Conservation (phyloP, 805 yeast genomes). For the Candida nanaspora region DNA sequence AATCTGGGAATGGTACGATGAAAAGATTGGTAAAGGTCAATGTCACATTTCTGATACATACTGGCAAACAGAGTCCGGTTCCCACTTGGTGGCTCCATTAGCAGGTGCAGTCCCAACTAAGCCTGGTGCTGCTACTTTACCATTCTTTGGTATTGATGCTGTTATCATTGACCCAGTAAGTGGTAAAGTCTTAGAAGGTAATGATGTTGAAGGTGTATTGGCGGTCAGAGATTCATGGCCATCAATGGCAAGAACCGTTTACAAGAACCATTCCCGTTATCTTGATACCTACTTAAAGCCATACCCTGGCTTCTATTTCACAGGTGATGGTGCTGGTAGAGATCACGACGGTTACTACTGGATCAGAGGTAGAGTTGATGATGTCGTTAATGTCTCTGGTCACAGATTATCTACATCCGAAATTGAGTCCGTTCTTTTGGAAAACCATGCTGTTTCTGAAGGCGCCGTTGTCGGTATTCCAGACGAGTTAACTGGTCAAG, state of each 20-base stretch:
- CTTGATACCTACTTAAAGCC: constrained; percentile 90
- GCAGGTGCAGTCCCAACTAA: constrained; percentile 94
- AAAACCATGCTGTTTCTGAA: constrained; percentile 78
- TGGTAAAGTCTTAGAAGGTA: constrained; percentile 77
- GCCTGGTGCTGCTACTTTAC: constrained; percentile 96
- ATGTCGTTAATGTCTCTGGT: constrained; percentile 96
- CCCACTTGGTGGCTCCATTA: constrained; percentile 88
- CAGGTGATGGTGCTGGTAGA: constrained; percentile 98
- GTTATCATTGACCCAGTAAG: constrained; percentile 88
- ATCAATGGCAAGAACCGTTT: constrained; percentile 95
- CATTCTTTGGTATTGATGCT: constrained; percentile 92
- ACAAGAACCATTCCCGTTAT: constrained; percentile 79
- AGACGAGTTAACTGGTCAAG: constrained; percentile 96
- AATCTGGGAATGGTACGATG: constrained; percentile 98
- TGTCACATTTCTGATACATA: constrained; percentile 93
- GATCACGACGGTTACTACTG: constrained; percentile 95
- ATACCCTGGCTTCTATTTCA: constrained; percentile 88
- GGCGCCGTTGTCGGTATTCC: constrained; percentile 94
- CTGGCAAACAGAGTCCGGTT: constrained; percentile 99
- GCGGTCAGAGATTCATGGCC: constrained; percentile 94
- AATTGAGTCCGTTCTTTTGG: constrained; percentile 86
- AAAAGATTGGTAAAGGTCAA: constrained; percentile 80
- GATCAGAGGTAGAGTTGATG: constrained; percentile 98
- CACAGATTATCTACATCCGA: constrained; percentile 98
- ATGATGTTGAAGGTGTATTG: constrained; percentile 93